phyloP scores from a whole-genome alignment of 2,329 filamentous ascomycete species.

The Aspergillus thermomutatus region DNA sequence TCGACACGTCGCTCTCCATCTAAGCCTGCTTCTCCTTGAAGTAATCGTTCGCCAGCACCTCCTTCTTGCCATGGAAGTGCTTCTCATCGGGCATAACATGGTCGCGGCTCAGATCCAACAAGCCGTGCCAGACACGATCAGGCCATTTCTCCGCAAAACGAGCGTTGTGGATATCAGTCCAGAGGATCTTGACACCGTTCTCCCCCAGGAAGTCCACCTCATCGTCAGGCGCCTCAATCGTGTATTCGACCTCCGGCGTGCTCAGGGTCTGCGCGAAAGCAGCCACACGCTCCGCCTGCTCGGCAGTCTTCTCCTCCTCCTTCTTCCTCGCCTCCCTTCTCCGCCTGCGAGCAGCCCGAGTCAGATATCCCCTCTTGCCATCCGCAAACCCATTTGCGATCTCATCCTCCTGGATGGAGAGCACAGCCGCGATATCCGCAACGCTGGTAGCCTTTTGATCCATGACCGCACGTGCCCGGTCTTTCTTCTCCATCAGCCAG shows the following conservation, averaged over 20 bases:
- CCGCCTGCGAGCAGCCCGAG: constrained; percentile 27
- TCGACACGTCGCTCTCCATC: neutral
- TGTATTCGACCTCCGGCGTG: constrained; percentile 19
- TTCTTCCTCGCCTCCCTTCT: constrained; percentile 26
- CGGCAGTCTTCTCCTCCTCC: constrained; percentile 21
- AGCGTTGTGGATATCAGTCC: constrained; percentile 45
- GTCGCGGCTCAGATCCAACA: constrained; percentile 34
- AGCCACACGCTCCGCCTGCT: constrained; percentile 23
- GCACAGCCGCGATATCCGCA: constrained; percentile 58
- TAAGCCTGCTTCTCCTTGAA: constrained; percentile 25
- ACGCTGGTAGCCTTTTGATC: constrained; percentile 62
- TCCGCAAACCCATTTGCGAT: constrained; percentile 29
- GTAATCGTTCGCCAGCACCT: constrained; percentile 22
- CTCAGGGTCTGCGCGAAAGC: constrained; percentile 16
- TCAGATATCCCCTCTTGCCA: constrained; percentile 30
- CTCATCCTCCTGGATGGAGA: constrained; percentile 47
- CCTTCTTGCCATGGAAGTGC: constrained; percentile 9
- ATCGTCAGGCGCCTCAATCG: constrained; percentile 26
- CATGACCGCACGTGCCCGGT: constrained; percentile 55
- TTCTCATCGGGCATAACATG: constrained; percentile 36
- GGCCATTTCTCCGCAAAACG: constrained; percentile 43
- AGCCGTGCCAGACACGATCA: constrained; percentile 41
- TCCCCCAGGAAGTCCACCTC: constrained; percentile 24
- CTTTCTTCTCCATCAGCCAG: constrained; percentile 45
- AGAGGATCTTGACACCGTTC: constrained; percentile 43